phyloP scores from a whole-genome alignment of 1,284 basidiomycete genomes.

The Leccinum solheimii region DNA sequence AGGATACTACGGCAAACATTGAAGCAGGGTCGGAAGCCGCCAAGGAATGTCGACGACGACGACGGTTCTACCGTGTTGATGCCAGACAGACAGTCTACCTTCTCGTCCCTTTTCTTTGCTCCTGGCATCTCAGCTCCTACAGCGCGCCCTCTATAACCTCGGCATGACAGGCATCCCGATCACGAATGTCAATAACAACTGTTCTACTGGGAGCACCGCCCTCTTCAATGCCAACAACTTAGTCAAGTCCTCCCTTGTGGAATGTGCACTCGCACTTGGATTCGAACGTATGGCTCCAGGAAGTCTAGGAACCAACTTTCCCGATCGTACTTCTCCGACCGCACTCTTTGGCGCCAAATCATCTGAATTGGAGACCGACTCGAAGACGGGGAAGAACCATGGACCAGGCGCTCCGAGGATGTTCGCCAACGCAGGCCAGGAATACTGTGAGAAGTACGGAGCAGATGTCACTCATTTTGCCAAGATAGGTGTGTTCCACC shows the following conservation, averaged over 20 bases:
- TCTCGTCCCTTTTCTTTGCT: conserved; percentile 9
- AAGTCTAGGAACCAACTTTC: conserved; percentile 68
- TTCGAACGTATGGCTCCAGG: conserved; percentile 89
- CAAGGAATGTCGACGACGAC: conserved; percentile 6
- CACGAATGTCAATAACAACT: conserved; percentile 86
- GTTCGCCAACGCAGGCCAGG: conserved; percentile 78
- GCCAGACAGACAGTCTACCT: conserved; percentile 25
- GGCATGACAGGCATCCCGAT: conserved; percentile 86
- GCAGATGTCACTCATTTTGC: conserved; percentile 70
- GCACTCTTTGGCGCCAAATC: conserved; percentile 46
- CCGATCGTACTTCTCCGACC: conserved; percentile 67
- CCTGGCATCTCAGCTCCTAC: not conserved
- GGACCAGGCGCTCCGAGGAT: conserved; percentile 74
- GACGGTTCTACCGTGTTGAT: conserved; percentile 14
- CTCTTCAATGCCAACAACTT: conserved; percentile 68
- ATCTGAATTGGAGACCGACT: conserved; percentile 53
- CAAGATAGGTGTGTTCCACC: conserved; percentile 59
- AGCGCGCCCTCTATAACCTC: conserved; percentile 77
- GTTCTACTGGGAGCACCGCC: conserved; percentile 76
- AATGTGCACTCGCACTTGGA: conserved; percentile 81
- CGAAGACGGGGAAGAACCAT: conserved; percentile 49
- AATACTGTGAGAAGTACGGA: conserved; percentile 79
- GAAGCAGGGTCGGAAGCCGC: conserved; percentile 5
- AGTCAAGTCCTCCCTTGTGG: conserved; percentile 68
- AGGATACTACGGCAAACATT: conserved; percentile 7